These are phyloP conservation scores for Pseudopithomyces maydicus DNA, from an alignment of 2,329 filamentous ascomycete species.

Conservation along the genomic window DNA sequence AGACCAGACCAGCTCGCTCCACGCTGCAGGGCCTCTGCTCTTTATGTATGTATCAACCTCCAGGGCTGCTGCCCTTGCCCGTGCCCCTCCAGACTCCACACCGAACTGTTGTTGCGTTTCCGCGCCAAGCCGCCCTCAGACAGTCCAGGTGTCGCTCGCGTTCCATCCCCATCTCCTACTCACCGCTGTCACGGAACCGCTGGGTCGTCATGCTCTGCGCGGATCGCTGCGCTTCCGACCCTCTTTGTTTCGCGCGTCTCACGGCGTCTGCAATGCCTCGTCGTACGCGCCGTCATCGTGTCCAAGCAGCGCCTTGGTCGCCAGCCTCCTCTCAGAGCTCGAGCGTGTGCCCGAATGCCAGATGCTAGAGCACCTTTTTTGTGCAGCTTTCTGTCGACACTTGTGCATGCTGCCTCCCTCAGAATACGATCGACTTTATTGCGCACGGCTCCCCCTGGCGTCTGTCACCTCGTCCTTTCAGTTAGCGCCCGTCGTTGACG, in stretches of 20 bases:
- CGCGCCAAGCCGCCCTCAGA: constrained; percentile 16
- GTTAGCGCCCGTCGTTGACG: constrained; percentile 44
- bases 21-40: constrained; percentile 1
- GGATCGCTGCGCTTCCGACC: constrained; percentile 38
- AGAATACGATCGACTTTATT: constrained; percentile 14
- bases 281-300: constrained; percentile 21
- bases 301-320: constrained; percentile 16
- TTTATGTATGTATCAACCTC: neutral
- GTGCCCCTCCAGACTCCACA: no score
- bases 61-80: no score
- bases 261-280: constrained; percentile 32
- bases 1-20: neutral
- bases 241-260: constrained; percentile 42
- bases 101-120: neutral
- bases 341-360: neutral
- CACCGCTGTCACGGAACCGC: constrained; percentile 21
- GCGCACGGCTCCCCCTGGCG: constrained; percentile 35
- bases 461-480: constrained; percentile 33
- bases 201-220: constrained; percentile 35
- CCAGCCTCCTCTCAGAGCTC: neutral
- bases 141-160: constrained; percentile 31
- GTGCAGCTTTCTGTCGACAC: constrained; percentile 4
- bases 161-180: constrained; percentile 28
- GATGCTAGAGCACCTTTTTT: neutral
- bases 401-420: neutral